Conservation (phyloP, 306 rosid species). For the Gynostemma pentaphyllum region DNA sequence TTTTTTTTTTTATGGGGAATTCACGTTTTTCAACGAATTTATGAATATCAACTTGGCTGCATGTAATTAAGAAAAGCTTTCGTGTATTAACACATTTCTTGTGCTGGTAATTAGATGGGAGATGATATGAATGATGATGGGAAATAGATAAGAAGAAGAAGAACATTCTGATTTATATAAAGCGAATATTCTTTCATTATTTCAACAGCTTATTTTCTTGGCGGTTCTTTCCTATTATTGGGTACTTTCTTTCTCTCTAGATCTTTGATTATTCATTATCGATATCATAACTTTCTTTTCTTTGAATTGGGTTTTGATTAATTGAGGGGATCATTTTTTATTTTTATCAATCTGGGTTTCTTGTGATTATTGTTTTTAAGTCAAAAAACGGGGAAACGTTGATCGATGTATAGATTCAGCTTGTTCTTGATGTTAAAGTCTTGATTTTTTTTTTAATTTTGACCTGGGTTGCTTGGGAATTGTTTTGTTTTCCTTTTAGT, state of each 20-base stretch:
- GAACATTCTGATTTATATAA: conserved; percentile 27
- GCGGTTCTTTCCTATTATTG: conserved; percentile 12
- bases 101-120: conserved; percentile 1
- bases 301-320: not conserved
- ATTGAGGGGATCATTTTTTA: not conserved
- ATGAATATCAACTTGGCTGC: too few relatives aligned
- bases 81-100: not conserved
- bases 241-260: not conserved
- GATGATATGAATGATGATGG: too few relatives aligned
- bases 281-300: not conserved
- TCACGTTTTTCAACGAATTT: too few relatives aligned
- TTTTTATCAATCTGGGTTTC: not conserved
- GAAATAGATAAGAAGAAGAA: conserved; percentile 7
- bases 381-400: not conserved
- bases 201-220: conserved; percentile 12
- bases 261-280: not conserved
- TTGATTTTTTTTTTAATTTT: not conserved
- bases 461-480: not conserved
- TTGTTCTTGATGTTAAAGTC: not conserved
- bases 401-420: not conserved
- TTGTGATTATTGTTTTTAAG: not conserved
- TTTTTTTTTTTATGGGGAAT: not conserved
- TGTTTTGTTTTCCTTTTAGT: not conserved
- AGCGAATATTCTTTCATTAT: conserved; percentile 37
- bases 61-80: not conserved